phyloP scores from a whole-genome alignment of 139 green algal genomes.

The Chlamydomonas schloesseri region DNA sequence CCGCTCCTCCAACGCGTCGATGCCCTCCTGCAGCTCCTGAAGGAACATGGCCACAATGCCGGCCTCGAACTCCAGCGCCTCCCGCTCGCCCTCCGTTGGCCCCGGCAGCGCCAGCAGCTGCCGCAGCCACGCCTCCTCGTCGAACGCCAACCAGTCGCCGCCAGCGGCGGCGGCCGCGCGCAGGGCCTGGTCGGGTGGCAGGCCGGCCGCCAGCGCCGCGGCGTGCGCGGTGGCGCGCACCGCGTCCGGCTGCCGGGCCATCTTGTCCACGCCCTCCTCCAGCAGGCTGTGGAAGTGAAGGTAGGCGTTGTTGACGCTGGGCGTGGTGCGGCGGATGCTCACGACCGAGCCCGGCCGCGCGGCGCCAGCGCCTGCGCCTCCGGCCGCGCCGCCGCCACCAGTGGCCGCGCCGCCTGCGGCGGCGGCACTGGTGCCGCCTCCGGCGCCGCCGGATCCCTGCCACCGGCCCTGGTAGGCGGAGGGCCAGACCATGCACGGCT shows the following conservation, averaged over 20 bases:
- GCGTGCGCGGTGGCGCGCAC: not conserved
- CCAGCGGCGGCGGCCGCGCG: not conserved
- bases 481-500: not conserved
- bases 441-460: too few relatives aligned
- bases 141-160: not conserved
- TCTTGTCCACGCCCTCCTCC: not conserved
- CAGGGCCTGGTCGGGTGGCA: not conserved
- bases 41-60: not conserved
- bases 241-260: not conserved
- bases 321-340: slow-evolving; percentile 28
- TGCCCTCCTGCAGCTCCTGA: not conserved
- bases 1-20: not conserved
- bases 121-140: not conserved
- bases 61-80: slow-evolving; percentile 12
- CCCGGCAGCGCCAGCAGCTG: not conserved
- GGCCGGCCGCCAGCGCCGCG: not conserved
- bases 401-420: not conserved
- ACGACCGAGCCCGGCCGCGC: slow-evolving; percentile 15
- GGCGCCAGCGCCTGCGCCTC: not conserved
- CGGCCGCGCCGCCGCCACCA: not conserved
- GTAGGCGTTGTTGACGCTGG: slow-evolving; percentile 38
- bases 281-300: slow-evolving; percentile 19
- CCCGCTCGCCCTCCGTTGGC: slow-evolving; percentile 5
- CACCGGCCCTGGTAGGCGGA: not conserved
- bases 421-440: not conserved